phyloP scores from a whole-genome alignment of 139 green algal species.

The Picochlorum costavermella region DNA sequence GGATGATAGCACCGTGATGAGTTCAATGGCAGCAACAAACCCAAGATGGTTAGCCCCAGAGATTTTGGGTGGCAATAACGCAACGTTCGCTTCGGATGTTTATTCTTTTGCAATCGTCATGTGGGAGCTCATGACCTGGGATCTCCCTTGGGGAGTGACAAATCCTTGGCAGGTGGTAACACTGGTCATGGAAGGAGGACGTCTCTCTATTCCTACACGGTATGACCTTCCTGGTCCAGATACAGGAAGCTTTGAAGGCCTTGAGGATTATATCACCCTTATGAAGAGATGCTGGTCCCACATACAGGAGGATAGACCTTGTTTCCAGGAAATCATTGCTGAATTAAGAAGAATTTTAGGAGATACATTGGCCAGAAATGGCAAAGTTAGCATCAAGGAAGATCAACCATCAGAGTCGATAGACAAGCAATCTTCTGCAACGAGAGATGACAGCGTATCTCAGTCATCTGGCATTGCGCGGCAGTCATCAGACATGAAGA shows the following conservation, averaged over 20 bases:
- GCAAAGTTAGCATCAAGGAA: background rate
- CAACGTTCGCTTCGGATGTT: conserved; percentile 40
- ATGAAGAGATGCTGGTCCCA: conserved; percentile 63
- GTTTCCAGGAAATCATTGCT: conserved; percentile 52
- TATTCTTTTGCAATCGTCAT: conserved; percentile 54
- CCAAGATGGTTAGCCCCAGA: conserved; percentile 54
- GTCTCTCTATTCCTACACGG: conserved; percentile 47
- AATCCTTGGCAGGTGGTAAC: conserved; percentile 60
- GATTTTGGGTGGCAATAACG: conserved; percentile 38
- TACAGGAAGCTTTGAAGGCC: conserved; percentile 17
- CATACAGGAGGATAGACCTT: conserved; percentile 29
- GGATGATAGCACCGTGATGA: conserved; percentile 37
- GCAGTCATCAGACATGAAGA: background rate
- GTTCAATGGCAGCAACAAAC: conserved; percentile 46
- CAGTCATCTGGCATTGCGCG: no score
- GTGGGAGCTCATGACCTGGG: conserved; percentile 74
- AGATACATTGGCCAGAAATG: background rate
- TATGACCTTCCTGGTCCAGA: conserved; percentile 36
- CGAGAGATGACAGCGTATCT: background rate
- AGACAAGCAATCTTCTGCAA: no score
- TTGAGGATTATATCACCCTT: conserved; percentile 45
- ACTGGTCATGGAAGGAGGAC: conserved; percentile 43
- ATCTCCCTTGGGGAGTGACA: conserved; percentile 58
- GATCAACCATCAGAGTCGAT: background rate
- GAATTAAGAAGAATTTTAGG: conserved; percentile 28